These are phyloP conservation scores for Trichosporon sp. DNA, from an alignment of 1,284 basidiomycete species.

Conservation along the genomic window DNA sequence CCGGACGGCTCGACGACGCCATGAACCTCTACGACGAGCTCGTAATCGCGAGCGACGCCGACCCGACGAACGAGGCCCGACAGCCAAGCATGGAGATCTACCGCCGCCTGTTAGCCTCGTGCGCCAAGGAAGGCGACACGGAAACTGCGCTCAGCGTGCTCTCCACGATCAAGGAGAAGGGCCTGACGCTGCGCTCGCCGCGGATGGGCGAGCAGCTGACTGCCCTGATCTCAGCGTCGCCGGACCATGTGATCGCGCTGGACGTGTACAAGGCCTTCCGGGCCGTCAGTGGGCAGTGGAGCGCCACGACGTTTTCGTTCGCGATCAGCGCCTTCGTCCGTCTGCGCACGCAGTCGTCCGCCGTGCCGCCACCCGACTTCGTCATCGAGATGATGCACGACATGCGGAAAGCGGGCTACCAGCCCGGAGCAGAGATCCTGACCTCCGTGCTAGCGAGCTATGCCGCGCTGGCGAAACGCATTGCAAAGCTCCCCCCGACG, in stretches of 20 bases:
- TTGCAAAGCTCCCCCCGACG: neutral
- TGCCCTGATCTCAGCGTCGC: constrained; percentile 54
- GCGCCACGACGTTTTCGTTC: neutral
- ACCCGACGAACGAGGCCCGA: neutral
- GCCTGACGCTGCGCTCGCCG: neutral
- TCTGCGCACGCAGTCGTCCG: constrained; percentile 51
- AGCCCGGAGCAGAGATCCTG: constrained; percentile 61
- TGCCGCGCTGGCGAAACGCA: constrained; percentile 16
- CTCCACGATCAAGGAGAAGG: neutral
- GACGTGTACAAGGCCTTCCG: neutral
- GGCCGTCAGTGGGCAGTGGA: neutral
- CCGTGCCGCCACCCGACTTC: constrained; percentile 56
- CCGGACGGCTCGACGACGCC: constrained; percentile 8
- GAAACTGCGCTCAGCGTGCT: neutral
- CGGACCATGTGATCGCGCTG: constrained; percentile 54
- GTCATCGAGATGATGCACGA: constrained; percentile 76
- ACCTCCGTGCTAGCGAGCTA: constrained; percentile 61
- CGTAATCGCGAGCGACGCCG: neutral
- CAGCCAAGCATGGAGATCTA: constrained; percentile 54
- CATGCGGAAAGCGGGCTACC: constrained; percentile 65
- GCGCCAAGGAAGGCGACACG: neutral
- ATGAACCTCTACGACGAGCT: constrained; percentile 22
- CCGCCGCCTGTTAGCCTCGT: constrained; percentile 45
- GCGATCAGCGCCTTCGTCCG: constrained; percentile 58
- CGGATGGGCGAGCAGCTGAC: constrained; percentile 23